Percentiles rank a stretch among this genome's conserved stretches.
These are phyloP conservation scores for Maudiozyma humilis DNA, from an alignment of 1,139 yeast species.

Conservation along the genomic window DNA sequence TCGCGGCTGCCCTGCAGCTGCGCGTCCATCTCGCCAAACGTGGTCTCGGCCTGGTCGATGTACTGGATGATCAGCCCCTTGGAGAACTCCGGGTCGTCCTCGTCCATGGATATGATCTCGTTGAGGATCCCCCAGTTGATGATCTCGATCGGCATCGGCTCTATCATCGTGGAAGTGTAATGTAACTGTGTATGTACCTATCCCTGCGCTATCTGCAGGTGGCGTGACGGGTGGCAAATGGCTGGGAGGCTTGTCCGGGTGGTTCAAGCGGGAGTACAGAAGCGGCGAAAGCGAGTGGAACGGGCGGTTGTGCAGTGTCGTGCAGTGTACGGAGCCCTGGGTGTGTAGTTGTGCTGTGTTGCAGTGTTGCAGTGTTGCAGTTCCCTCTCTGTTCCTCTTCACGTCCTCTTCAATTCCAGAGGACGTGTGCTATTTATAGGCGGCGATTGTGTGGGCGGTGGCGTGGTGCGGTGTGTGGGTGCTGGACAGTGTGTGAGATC, in stretches of 20 bases:
- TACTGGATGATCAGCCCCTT: conserved; percentile 69
- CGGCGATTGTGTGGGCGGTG: too few relatives aligned
- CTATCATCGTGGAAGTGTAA: conserved; percentile 8
- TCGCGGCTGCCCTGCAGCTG: conserved; percentile 38
- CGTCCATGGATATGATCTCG: conserved; percentile 90
- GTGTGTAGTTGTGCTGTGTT: too few relatives aligned
- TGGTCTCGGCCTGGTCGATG: conserved; percentile 80
- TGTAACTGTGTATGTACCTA: not conserved
- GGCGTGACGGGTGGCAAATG: not conserved
- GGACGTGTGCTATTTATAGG: too few relatives aligned
- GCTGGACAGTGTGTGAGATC: too few relatives aligned
- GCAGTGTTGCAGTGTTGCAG: too few relatives aligned
- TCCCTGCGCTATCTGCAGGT: not conserved
- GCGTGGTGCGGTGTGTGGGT: too few relatives aligned
- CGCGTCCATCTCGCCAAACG: conserved; percentile 62
- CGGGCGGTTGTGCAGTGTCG: not conserved
- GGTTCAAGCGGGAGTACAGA: not conserved
- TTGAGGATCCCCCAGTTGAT: conserved; percentile 85
- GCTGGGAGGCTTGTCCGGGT: not conserved
- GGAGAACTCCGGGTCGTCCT: conserved; percentile 75
- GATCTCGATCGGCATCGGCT: conserved; percentile 43
- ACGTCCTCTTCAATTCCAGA: too few relatives aligned
- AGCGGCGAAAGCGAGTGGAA: conserved; percentile 3
- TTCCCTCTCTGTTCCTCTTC: too few relatives aligned
- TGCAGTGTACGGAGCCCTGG: too few relatives aligned